These are phyloP conservation scores for Metschnikowia shivogae DNA, from an alignment of 805 yeast genomes.

Conservation along the genomic window DNA sequence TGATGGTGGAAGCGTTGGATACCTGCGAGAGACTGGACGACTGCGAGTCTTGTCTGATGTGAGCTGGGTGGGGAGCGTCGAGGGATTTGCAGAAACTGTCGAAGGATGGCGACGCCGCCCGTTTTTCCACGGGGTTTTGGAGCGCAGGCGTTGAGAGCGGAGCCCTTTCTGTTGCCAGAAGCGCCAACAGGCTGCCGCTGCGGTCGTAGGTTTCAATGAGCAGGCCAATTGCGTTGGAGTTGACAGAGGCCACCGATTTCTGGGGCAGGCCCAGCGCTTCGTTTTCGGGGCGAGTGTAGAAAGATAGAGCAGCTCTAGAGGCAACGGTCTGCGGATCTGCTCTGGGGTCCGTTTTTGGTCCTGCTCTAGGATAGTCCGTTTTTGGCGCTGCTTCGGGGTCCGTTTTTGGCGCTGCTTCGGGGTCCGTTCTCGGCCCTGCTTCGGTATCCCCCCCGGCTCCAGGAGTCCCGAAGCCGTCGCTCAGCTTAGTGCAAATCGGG, in stretches of 20 bases:
- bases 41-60: conserved; percentile 33
- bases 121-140: conserved; percentile 1
- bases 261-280: conserved; percentile 18
- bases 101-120: too few species aligned
- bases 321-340: too few species aligned
- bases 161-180: conserved; percentile 3
- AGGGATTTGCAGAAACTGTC: neutral
- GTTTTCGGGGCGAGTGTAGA: neutral
- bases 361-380: too few species aligned
- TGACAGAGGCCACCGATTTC: conserved; percentile 18
- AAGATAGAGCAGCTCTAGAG: too few species aligned
- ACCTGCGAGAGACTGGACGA: conserved; percentile 31
- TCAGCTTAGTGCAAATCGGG: too few species aligned
- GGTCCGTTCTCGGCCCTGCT: too few species aligned
- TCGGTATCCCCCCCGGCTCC: too few species aligned
- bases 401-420: too few species aligned
- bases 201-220: conserved; percentile 28
- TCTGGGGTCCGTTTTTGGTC: too few species aligned
- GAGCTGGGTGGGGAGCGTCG: conserved; percentile 10
- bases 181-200: conserved; percentile 22
- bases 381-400: too few species aligned
- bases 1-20: conserved; percentile 29
- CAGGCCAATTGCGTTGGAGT: conserved; percentile 26
- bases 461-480: too few species aligned
- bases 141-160: conserved; percentile 6